Percentiles rank a stretch among this genome's conserved stretches.
phyloP scores from a whole-genome alignment of 2,329 filamentous ascomycete species.

The Allantophomopsis cytisporea region DNA sequence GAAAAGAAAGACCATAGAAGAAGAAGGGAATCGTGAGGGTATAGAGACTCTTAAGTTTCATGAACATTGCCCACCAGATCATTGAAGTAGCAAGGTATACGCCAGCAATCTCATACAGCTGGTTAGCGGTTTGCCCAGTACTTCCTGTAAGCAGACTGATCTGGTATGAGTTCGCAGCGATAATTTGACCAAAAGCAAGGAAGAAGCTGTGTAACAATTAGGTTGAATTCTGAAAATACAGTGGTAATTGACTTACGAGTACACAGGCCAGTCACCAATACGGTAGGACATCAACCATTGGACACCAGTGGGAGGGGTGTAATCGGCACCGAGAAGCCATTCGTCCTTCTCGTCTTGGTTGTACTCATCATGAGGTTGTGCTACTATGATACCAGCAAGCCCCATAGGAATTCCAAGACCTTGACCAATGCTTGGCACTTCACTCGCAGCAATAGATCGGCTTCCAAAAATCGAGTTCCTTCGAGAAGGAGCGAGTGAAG shows the following conservation, averaged over 20 bases:
- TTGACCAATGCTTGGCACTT: no score
- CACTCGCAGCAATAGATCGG: background rate
- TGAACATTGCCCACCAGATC: slow-evolving; percentile 48
- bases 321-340: slow-evolving; percentile 35
- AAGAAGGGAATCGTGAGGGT: no score
- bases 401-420: no score
- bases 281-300: slow-evolving; percentile 39
- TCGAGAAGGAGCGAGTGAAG: slow-evolving; percentile 1
- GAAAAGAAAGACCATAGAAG: no score
- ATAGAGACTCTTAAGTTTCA: slow-evolving; percentile 24
- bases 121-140: slow-evolving; percentile 40
- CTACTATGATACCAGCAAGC: background rate
- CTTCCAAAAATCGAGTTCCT: background rate
- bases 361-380: background rate
- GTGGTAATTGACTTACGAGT: slow-evolving; percentile 21
- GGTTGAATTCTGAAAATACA: slow-evolving; percentile 27
- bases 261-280: slow-evolving; percentile 48
- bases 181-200: slow-evolving; percentile 42
- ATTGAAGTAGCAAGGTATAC: slow-evolving; percentile 43
- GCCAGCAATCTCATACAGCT: slow-evolving; percentile 44
- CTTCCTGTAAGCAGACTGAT: slow-evolving; percentile 52
- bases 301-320: slow-evolving; percentile 39
- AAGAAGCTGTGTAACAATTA: slow-evolving; percentile 50
- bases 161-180: slow-evolving; percentile 52
- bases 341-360: slow-evolving; percentile 28